Evolutionary conservation across 257 asterid species (phyloP), one percentile per base, ranked within the genome.

Genomic region (Leptodermis oblonga): DNA sequence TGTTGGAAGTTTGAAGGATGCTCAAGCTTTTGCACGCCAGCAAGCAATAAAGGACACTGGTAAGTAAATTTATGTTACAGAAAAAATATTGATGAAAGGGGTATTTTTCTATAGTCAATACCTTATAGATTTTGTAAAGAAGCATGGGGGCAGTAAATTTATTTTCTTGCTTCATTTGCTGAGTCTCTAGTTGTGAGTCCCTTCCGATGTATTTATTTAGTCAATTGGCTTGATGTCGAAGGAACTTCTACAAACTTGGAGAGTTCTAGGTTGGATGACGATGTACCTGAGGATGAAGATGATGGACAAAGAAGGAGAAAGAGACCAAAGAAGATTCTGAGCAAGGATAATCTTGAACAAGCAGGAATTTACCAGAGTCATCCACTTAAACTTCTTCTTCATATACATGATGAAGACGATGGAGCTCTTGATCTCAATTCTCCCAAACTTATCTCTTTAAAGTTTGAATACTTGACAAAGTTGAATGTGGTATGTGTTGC

Each of bases 271-370:
- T 64, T 91, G 70, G 97, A 94, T 45, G 99, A 89, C 66, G 96
- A 91, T 37, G 80, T 67, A 42, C 90, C 90, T 39, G 97, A 94
- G 12, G 97, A 90, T 80, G 97, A 89, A 76, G 95, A 89, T 78
- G 97, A 94, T 75, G 97, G 97, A 28, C 97, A 86, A 68, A 82
- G 96, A 81, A 86, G 95, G 79, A 93, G 96, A 80, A 93, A 93
- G 72, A 86, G 99, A 55, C 92, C 97, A 36, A 90, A 85, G 84
- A 92, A 90, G 92, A 84, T 77, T 62, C 95, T 86, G 64, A 80
- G 84, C 90, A 88, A 84, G 85, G 97, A 90, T 73, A 86, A 75
- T 74, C 82, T 82, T 79, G 99, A 93, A 71, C 96, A 90, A 73
- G 83, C 92, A 43, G 93, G 96, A 79, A 82, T 86, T 71, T 94